These are phyloP conservation scores for Yamadazyma dushanensis DNA, from an alignment of 1,139 yeast genomes.

Conservation along the genomic window DNA sequence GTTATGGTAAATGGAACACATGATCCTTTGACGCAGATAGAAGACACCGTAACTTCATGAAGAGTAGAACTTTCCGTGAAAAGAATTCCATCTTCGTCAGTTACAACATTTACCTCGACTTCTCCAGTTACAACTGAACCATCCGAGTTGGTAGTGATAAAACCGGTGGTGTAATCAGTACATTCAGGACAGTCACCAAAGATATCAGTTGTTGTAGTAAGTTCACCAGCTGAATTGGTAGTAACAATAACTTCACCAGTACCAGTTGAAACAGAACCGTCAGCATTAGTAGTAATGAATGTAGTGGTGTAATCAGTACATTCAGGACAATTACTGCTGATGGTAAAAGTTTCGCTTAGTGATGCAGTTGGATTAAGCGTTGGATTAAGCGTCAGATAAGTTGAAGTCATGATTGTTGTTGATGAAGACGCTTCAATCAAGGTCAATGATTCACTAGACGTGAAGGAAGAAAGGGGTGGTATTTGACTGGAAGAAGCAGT, in stretches of 20 bases:
- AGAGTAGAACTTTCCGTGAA: conserved; percentile 7
- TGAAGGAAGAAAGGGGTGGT: conserved; percentile 5
- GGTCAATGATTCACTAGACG: conserved; percentile 2
- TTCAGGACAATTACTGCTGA: conserved; percentile 14
- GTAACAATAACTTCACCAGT: conserved; percentile 13
- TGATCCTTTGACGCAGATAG: conserved; percentile 13
- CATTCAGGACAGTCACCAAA: conserved; percentile 9
- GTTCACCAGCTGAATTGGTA: conserved; percentile 11
- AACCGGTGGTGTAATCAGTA: conserved; percentile 17
- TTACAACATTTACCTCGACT: conserved; percentile 12
- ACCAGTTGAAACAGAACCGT: conserved; percentile 11
- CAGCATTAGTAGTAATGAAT: conserved; percentile 10
- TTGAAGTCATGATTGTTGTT: no score
- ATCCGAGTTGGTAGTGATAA: conserved; percentile 15
- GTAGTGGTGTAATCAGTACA: conserved; percentile 10
- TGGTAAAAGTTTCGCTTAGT: conserved; percentile 12
- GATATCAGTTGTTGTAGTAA: conserved; percentile 13
- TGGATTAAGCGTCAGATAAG: no score
- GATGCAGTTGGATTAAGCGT: no score
- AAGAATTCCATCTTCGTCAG: conserved; percentile 12
- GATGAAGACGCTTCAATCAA: conserved; percentile 1
- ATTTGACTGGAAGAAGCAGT: no score
- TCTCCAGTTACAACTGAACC: conserved; percentile 13
- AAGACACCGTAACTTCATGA: conserved; percentile 8
- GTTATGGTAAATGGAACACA: conserved; percentile 12